Percentiles rank a stretch among this genome's conserved stretches.
These are phyloP conservation scores for Annona squamosa DNA, from an alignment of 164 flowering plant species.

Conservation along the genomic window DNA sequence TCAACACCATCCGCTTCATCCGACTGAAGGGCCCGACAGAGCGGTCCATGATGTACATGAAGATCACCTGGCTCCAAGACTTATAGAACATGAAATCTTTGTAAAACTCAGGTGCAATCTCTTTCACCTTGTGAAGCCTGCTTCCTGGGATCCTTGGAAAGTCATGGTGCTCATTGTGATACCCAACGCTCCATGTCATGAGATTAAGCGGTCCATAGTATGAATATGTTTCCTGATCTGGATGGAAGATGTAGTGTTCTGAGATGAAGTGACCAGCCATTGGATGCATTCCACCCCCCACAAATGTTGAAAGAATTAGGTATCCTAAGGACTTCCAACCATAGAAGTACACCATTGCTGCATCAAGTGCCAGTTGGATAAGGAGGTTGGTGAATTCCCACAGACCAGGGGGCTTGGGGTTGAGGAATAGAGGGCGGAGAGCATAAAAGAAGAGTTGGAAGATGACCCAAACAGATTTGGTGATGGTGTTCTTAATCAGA, in stretches of 20 bases:
- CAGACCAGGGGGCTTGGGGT: conserved; percentile 90
- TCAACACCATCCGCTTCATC: conserved; percentile 63
- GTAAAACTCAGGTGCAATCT: conserved; percentile 89
- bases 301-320: conserved; percentile 82
- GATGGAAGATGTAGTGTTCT: conserved; percentile 84
- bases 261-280: conserved; percentile 98
- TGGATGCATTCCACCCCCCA: conserved; percentile 98
- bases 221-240: conserved; percentile 86
- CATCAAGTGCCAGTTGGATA: conserved; percentile 63
- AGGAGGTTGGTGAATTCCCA: conserved; percentile 82
- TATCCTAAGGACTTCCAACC: conserved; percentile 79
- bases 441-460: conserved; percentile 94
- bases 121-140: conserved; percentile 89
- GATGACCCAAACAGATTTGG: conserved; percentile 83
- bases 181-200: conserved; percentile 89
- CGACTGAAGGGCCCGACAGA: conserved; percentile 86
- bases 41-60: conserved; percentile 79
- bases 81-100: conserved; percentile 49
- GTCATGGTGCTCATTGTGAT: conserved; percentile 98
- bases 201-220: conserved; percentile 90
- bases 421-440: conserved; percentile 78
- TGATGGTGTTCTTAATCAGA: conserved; percentile 47
- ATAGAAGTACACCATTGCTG: conserved; percentile 54
- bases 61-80: conserved; percentile 97
- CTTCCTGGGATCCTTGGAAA: conserved; percentile 87